Conservation (phyloP, 139 green algal species). For the Closterium sp. region DNA sequence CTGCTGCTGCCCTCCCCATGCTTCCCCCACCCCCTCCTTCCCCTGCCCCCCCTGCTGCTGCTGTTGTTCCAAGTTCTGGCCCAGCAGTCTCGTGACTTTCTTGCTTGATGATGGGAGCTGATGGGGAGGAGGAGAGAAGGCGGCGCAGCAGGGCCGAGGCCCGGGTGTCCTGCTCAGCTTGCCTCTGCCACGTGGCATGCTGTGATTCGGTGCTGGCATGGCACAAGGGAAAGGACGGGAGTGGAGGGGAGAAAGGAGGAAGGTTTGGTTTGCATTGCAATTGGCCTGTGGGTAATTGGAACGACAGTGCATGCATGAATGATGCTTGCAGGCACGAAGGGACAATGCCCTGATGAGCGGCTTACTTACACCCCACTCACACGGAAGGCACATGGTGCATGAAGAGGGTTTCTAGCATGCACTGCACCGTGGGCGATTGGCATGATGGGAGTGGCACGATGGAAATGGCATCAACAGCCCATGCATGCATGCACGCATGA, state of each 20-base stretch:
- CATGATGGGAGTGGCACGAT: too few species aligned
- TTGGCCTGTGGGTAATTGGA: too few species aligned
- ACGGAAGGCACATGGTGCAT: background rate
- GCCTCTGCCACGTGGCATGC: background rate
- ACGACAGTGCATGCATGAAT: too few species aligned
- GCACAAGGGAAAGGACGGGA: background rate
- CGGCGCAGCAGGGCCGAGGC: background rate
- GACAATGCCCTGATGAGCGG: too few species aligned
- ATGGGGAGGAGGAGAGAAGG: background rate
- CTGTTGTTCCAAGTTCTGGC: background rate
- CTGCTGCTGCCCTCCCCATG: background rate
- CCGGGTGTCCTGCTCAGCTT: background rate
- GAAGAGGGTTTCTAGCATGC: too few species aligned
- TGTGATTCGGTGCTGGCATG: background rate
- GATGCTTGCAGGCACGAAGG: too few species aligned
- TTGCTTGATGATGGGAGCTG: background rate
- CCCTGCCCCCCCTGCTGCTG: background rate
- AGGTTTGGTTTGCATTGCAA: too few species aligned
- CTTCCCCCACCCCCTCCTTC: background rate
- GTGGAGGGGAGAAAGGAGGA: background rate
- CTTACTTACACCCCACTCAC: too few species aligned
- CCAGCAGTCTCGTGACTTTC: background rate
- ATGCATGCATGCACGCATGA: too few species aligned
- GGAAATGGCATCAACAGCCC: too few species aligned
- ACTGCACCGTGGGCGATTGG: too few species aligned